phyloP scores from a whole-genome alignment of 2,329 filamentous ascomycete species.

The Karstenula rhodostoma region DNA sequence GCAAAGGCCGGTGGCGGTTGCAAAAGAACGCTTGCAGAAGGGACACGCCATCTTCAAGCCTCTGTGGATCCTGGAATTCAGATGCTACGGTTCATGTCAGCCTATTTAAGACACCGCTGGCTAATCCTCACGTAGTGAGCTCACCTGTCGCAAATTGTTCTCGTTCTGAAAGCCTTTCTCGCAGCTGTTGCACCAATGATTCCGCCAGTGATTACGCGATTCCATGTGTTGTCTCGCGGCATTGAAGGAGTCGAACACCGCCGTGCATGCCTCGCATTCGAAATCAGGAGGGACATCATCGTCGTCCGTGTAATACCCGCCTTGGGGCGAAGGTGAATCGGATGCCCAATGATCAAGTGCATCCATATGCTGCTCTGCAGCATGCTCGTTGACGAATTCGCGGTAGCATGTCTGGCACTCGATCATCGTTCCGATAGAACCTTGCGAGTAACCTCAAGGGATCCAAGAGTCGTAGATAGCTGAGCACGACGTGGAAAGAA shows the following conservation, averaged over 20 bases:
- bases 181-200: constrained; percentile 24
- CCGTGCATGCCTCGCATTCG: constrained; percentile 23
- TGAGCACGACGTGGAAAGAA: no score
- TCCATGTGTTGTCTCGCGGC: constrained; percentile 24
- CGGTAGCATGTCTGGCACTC: constrained; percentile 29
- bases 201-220: constrained; percentile 21
- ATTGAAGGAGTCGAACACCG: constrained; percentile 10
- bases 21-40: constrained; percentile 60
- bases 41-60: constrained; percentile 59
- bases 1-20: constrained; percentile 62
- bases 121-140: neutral
- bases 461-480: no score
- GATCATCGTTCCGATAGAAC: neutral
- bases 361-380: constrained; percentile 30
- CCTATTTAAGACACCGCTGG: neutral
- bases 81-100: constrained; percentile 51
- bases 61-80: constrained; percentile 61
- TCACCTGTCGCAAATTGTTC: constrained; percentile 27
- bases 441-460: no score
- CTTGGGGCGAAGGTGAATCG: constrained; percentile 18
- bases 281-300: constrained; percentile 15
- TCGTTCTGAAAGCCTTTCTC: constrained; percentile 30
- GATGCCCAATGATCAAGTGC: constrained; percentile 28
- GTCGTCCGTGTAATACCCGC: constrained; percentile 23
- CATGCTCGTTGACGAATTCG: constrained; percentile 19